Evolutionary conservation across 768 basidiomycete genomes (phyloP), one percentile per base, ranked within the genome.

Genomic region (Boletus patriciae): DNA sequence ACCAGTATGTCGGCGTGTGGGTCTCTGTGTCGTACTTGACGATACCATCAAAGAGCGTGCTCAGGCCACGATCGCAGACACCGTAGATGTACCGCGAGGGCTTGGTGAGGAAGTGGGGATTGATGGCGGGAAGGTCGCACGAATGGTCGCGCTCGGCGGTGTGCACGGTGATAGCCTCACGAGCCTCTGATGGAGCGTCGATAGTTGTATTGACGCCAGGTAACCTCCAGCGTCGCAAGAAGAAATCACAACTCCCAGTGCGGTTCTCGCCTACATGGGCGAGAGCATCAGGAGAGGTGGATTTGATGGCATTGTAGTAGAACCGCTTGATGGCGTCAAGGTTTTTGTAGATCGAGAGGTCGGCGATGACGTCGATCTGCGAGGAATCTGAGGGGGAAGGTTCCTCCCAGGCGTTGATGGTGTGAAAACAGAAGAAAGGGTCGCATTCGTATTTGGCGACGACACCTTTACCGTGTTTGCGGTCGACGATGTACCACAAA

Each of bases 341-440:
- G 48, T 74, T 69, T 21, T 70, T 52, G 61, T 75, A 77, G 11
- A 67, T 62, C 3, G 73, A 64, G 36, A 78, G 62, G 59, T 77
- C 74, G 19, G 76, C 69, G 36, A 74, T 21, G 46, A 77, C 63
- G 57, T 73, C 72, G 34, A 66, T 62, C 31, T 69, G 67, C 4
- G 59, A 58, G 21, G 65, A 54, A 43, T 71, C 66, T 1, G 62
- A 59, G 11, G 62, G 45, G 19, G 60, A 65, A 8, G 57, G 52
- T 9, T 59, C 62, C 40, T 77, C 76, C 70, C 71, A 78, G 1
- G 77, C 72, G n/a, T 77, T 77, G 56, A 77, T 16, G 27, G 65
- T 58, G 52, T 77, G 76, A 65, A 77, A 77, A 53, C 64, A 68
- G 61, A 77, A 77, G 65, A 77, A 77, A 0, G 75, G 68, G 45